These are phyloP conservation scores for Orbilia quercus DNA, from an alignment of 2,329 filamentous ascomycete species.

Conservation along the genomic window DNA sequence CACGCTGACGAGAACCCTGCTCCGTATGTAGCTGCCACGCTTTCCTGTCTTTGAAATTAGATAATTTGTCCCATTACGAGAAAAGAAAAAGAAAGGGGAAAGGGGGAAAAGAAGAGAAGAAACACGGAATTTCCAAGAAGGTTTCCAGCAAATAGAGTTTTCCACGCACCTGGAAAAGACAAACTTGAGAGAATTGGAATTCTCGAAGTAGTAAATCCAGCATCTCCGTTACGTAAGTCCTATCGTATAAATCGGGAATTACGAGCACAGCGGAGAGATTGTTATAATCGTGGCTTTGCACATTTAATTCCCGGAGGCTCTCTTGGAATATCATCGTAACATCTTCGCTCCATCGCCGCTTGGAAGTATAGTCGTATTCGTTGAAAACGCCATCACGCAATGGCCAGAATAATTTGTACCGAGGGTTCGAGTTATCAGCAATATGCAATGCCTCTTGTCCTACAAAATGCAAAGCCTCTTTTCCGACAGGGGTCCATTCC, in stretches of 20 bases:
- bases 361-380: slow-evolving; percentile 84
- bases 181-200: slow-evolving; percentile 88
- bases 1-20: slow-evolving; percentile 94
- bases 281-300: slow-evolving; percentile 82
- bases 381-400: slow-evolving; percentile 88
- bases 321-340: slow-evolving; percentile 88
- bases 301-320: slow-evolving; percentile 84
- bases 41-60: slow-evolving; percentile 69
- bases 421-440: slow-evolving; percentile 85
- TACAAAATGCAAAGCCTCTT: slow-evolving; percentile 81
- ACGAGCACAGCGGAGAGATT: slow-evolving; percentile 98
- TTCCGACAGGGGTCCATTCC: slow-evolving; percentile 89
- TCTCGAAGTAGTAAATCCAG: slow-evolving; percentile 87
- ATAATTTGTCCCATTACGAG: neutral
- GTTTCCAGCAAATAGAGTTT: no score
- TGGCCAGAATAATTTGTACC: slow-evolving; percentile 94
- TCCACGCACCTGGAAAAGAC: slow-evolving; percentile 77
- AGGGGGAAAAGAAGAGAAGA: neutral
- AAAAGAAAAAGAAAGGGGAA: neutral
- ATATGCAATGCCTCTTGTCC: slow-evolving; percentile 85
- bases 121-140: no score
- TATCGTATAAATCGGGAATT: slow-evolving; percentile 96
- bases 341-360: slow-evolving; percentile 84
- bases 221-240: slow-evolving; percentile 85
- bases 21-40: slow-evolving; percentile 91